Percentiles rank a stretch among this genome's conserved stretches.
Evolutionary conservation across 495 filamentous ascomycete genomes (phyloP).

Genomic region (Annulohypoxylon stygium): DNA sequence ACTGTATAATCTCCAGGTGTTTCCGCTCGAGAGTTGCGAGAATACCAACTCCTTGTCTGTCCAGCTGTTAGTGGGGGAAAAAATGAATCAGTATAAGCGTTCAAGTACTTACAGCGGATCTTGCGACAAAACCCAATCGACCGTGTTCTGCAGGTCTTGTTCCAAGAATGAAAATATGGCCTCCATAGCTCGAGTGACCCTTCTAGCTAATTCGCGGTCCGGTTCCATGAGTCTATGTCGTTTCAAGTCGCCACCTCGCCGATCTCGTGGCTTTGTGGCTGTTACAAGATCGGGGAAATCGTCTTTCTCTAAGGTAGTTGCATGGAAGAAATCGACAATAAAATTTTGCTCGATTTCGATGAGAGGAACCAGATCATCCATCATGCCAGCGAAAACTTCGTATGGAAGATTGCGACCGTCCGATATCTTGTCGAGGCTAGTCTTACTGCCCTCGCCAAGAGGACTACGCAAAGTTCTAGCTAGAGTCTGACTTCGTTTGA

Average conservation of each 20-base stretch:
- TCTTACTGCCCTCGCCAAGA: constrained; percentile 70
- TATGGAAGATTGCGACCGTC: constrained; percentile 77
- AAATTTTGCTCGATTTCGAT: constrained; percentile 96
- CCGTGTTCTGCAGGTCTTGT: constrained; percentile 79
- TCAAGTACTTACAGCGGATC: constrained; percentile 80
- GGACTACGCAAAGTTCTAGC: constrained; percentile 82
- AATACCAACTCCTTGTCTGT: constrained; percentile 88
- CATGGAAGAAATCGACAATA: constrained; percentile 91
- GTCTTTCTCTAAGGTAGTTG: constrained; percentile 77
- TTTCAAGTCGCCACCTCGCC: constrained; percentile 76
- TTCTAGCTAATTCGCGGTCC: constrained; percentile 83
- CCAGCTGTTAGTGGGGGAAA: constrained; percentile 33
- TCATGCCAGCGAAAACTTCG: constrained; percentile 84
- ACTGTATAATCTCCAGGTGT: constrained; percentile 81
- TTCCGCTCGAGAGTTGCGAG: constrained; percentile 83
- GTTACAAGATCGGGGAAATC: constrained; percentile 87
- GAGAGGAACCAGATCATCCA: constrained; percentile 82
- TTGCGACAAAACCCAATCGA: constrained; percentile 83
- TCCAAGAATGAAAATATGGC: constrained; percentile 85
- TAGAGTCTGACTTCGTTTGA: constrained; percentile 84
- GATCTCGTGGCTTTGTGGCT: constrained; percentile 72
- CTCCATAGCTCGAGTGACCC: constrained; percentile 86
- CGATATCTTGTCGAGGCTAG: constrained; percentile 71
- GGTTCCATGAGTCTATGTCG: constrained; percentile 82
- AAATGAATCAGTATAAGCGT: not conserved